Evolutionary conservation across 495 filamentous ascomycete genomes (phyloP).

Genomic region (Aspergillus funiculosus): DNA sequence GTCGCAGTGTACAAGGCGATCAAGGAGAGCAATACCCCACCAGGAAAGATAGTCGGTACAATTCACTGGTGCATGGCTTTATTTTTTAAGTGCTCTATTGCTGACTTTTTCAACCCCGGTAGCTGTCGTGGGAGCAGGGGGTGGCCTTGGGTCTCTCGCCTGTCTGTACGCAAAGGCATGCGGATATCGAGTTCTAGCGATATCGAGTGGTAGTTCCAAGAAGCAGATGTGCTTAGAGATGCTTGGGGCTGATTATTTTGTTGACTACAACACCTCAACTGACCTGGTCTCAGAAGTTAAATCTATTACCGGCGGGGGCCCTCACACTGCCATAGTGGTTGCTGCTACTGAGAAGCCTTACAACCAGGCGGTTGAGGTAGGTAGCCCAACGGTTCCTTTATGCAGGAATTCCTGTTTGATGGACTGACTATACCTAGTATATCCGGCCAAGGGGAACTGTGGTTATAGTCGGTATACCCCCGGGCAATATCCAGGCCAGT

Average conservation of each 20-base stretch:
- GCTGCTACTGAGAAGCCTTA: constrained; percentile 74
- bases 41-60: constrained; percentile 62
- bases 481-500: constrained; percentile 61
- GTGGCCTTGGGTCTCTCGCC: constrained; percentile 72
- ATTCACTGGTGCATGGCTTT: too few species aligned
- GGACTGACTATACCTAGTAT: constrained; percentile 41
- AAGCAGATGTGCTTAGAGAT: constrained; percentile 58
- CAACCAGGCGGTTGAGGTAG: constrained; percentile 59
- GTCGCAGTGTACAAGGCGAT: constrained; percentile 85
- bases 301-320: constrained; percentile 60
- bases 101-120: neutral
- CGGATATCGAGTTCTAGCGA: constrained; percentile 67
- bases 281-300: constrained; percentile 69
- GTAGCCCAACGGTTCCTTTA: too few species aligned
- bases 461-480: constrained; percentile 70
- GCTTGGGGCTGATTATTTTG: constrained; percentile 28
- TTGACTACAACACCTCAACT: neutral
- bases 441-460: constrained; percentile 66
- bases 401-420: neutral
- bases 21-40: constrained; percentile 65
- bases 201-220: constrained; percentile 73
- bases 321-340: constrained; percentile 70
- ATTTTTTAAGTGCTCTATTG: too few species aligned
- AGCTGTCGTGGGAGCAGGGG: constrained; percentile 80
- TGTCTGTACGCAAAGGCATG: constrained; percentile 80